Conservation (phyloP, 2,329 filamentous ascomycete species). For the Ascochyta lentis region DNA sequence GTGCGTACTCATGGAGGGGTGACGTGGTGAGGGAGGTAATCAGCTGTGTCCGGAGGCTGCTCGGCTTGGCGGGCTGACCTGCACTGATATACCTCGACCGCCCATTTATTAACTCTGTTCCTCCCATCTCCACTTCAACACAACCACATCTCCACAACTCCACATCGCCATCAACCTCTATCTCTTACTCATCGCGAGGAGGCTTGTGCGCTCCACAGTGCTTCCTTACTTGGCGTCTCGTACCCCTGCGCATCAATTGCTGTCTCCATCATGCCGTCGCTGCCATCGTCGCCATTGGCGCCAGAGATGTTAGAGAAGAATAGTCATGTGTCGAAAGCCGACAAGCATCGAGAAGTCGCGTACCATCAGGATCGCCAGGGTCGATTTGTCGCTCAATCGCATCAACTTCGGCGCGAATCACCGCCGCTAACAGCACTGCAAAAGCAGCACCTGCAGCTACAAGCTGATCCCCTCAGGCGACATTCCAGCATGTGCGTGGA, state of each 20-base stretch:
- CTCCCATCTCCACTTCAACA: constrained; percentile 13
- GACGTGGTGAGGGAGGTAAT: constrained; percentile 14
- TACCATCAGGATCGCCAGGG: constrained; percentile 31
- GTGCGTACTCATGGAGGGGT: constrained; percentile 1
- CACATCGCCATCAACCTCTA: constrained; percentile 1
- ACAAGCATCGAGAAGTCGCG: constrained; percentile 31
- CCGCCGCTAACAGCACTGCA: neutral
- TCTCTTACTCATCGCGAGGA: constrained; percentile 1
- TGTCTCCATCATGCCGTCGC: constrained; percentile 32
- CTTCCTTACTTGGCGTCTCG: neutral
- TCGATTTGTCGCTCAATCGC: constrained; percentile 34
- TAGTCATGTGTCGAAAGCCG: neutral
- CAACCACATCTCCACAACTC: constrained; percentile 5
- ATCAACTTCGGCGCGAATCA: neutral
- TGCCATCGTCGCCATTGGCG: constrained; percentile 5
- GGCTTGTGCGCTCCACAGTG: neutral
- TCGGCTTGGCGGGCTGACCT: constrained; percentile 29
- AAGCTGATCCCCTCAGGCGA: too few relatives aligned
- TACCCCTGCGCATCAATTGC: neutral
- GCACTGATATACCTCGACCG: constrained; percentile 33
- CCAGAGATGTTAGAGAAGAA: neutral
- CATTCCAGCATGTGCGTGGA: neutral
- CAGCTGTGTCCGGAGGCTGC: constrained; percentile 17
- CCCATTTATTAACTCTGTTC: constrained; percentile 23
- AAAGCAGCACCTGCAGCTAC: neutral